Base-by-base conservation (phyloP, 331 rosid genomes). In the Spiraea crenata region DNA sequence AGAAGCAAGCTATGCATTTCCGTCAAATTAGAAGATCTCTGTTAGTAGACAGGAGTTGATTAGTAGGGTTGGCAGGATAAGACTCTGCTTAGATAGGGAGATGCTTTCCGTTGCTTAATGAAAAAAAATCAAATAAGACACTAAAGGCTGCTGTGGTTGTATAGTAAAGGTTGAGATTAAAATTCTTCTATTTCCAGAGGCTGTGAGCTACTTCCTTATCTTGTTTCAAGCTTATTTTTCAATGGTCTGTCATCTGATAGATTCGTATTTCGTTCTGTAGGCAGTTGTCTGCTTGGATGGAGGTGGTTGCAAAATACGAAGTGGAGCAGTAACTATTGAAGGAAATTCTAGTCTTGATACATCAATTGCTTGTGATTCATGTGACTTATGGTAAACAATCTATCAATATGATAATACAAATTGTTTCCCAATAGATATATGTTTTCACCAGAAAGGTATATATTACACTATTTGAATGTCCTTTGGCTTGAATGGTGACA, bases 261-360 rank as follows among this genome's bases (percentile, higher is more conserved):
- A 79, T 84, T 71, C 74, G 84, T 75, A 45, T 76, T 76, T 73
- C 81, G 70, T 73, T 76, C 81, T 81, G 85, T 89, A 93, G 99
- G 89, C 99, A 87, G 97, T 95, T 81, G 67, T 86, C 75, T 95
- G 99, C 91, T 95, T 95, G 89, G 96, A 89, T 83, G 97, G 95
- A 38, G 89, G 79, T 80, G 93, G 86, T 70, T 91, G 97, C 90
- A 89, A 85, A 84, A 84, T 91, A 82, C 89, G 96, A 76, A 87
- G 77, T 79, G 96, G 87, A 63, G 76, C 73, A 71, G 78, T 78
- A 49, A 73, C 67, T 45, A 57, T 69, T 68, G 95, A 85, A 76
- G 97, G 76, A 74, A 89, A 87, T 87, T 70, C 92, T 49, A 76
- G 77, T 83, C 89, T 89, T 16, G 97, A 91, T 80, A 95, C 97